Base-by-base conservation (phyloP, 768 basidiomycete species). In the Russula ochroleuca region DNA sequence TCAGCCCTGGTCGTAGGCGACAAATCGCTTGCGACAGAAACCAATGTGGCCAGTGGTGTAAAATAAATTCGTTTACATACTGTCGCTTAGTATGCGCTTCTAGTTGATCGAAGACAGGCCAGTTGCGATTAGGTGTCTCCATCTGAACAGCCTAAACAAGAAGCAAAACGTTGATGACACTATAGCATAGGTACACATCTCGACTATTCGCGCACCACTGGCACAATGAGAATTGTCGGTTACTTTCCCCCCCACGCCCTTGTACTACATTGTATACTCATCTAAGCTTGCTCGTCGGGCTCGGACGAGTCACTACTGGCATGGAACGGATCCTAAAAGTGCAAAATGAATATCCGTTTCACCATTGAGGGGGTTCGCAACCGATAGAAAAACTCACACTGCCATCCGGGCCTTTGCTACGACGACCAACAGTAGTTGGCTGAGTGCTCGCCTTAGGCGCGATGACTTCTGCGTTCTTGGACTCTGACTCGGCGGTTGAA, bases 331-430 rank as follows among this genome's bases (percentile, higher is more conserved):
- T 64, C 63, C 58, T 64, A 13, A 9, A 9, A 37, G 38, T 10
- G 19, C 11, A 13, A 9, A n/a, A 47, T 59, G 52, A 64, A 45
- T 17, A 60, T 43, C n/a, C 38, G 19, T 1, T 41, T 33, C 43
- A 3, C 3, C 9, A 1, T 17, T 11, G 10, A 10, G 14, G 7
- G 25, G 19, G 37, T 23, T 35, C 28, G 48, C 25, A 3, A 52
- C 38, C 10, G 19, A 51, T 40, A 33, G 37, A 21, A 35, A 6
- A 15, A 17, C 58, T 60, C 31, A 64, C 63, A 11, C 23, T 5
- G 40, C 63, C 63, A 50, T 50, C 47, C 1, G 52, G 53, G 21
- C 17, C 21, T 19, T 21, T 45, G 53, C 63, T 64, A 40, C 38
- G 63, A 37, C 58, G 59, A 38, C 63, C 63, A 11, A 28, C 17